Base-by-base conservation (phyloP, 495 filamentous ascomycete species). In the Pseudotulostoma volvatum region DNA sequence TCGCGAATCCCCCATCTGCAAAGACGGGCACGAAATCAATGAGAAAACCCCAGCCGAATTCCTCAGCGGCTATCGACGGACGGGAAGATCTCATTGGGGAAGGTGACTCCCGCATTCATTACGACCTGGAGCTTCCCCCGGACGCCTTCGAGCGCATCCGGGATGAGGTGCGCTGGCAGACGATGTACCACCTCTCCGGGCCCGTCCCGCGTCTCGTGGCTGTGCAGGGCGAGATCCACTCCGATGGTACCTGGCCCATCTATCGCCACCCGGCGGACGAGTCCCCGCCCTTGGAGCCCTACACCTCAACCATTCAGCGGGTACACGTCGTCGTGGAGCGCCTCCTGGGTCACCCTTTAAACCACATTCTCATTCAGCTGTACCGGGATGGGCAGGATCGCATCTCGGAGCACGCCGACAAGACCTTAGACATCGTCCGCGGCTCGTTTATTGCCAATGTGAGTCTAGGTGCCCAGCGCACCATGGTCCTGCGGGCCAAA, bases 351-450 rank as follows among this genome's bases (percentile, higher is more conserved):
- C 92, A 96, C 50, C 68, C 79, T 4, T 61, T 96, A 11, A 97
- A 97, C 51, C 90, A 97, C 50, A 85, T 80, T 7, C 66, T 97
- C 9, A 88, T 96, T 23, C 90, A 97, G 52, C 71, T 87, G 31
- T 97, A 97, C 50, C 86, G 90, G 7, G 67, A 73, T 46, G 87
- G 92, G 14, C 70, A 77, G n/a, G 90, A 97, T 54, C 80, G 82
- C 46, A 99, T 99, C 43, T 93, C 85, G 7, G 92, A 99, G 50
- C 90, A 99, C 53, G 85, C 81, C 19, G 90, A 99, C 50, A 99
- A 99, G 60, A 94, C 88, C 0, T 59, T 99, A 4, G 90, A 99
- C 46, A 92, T 99, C 38, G 77, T 72, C 23, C 75, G 70, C 31
- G 77, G 71, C 9, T 86, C 76, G 9, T 82, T 61, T 40, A 93